These are phyloP conservation scores for Epichloe hybrida DNA, from an alignment of 2,329 filamentous ascomycete species.

Conservation along the genomic window DNA sequence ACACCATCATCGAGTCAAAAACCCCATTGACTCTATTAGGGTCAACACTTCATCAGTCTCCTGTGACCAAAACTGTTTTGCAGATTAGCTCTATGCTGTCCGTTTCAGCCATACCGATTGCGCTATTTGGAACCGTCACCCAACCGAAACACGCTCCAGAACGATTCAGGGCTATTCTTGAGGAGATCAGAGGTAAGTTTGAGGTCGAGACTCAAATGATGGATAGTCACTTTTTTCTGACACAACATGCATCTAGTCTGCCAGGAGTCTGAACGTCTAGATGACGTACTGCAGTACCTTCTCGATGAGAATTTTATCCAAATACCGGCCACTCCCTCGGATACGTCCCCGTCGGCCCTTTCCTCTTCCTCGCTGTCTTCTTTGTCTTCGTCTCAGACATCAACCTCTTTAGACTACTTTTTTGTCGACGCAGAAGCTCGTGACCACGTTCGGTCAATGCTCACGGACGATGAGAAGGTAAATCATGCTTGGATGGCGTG, in stretches of 20 bases:
- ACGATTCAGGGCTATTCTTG: conserved; percentile 7
- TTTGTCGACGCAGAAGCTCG: conserved; percentile 12
- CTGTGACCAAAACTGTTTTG: conserved; percentile 11
- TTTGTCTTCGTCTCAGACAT: conserved; percentile 8
- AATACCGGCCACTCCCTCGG: conserved; percentile 5
- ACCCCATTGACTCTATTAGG: conserved; percentile 7
- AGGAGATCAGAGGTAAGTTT: conserved; percentile 8
- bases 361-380: conserved; percentile 8
- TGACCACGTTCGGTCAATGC: conserved; percentile 9
- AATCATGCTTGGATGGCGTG: conserved; percentile 14
- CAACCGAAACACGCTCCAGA: conserved; percentile 6
- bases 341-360: conserved; percentile 5
- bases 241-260: conserved; percentile 5
- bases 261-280: conserved; percentile 9
- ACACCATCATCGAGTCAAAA: conserved; percentile 5
- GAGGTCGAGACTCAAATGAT: background rate
- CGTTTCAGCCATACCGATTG: conserved; percentile 10
- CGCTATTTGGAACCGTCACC: conserved; percentile 8
- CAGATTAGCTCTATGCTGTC: conserved; percentile 15
- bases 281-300: conserved; percentile 13
- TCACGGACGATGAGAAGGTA: conserved; percentile 9
- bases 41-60: conserved; percentile 13
- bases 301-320: conserved; percentile 14
- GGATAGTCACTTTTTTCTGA: background rate
- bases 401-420: conserved; percentile 11